Percentiles rank a stretch among this genome's conserved stretches.
phyloP scores from a whole-genome alignment of 140 eudicot genomes.

The Bidens hawaiensis region DNA sequence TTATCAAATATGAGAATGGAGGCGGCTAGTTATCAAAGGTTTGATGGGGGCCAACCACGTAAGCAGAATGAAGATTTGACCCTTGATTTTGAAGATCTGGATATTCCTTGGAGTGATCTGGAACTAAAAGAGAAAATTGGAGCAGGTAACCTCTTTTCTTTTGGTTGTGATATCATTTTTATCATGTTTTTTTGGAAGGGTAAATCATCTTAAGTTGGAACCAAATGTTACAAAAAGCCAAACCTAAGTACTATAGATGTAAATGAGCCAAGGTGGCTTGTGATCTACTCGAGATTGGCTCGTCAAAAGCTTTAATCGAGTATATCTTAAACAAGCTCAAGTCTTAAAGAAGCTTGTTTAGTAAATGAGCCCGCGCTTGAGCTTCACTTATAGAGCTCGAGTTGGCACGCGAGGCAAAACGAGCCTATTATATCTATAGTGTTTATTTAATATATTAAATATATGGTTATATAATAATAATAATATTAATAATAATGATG shows the following conservation, averaged over 20 bases:
- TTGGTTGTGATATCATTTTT: not conserved
- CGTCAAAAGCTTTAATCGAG: too few species aligned
- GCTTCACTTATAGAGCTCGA: too few species aligned
- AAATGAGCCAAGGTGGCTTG: too few species aligned
- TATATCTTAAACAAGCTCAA: too few species aligned
- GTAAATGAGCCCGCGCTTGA: too few species aligned
- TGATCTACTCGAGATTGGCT: too few species aligned
- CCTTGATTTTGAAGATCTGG: constrained; percentile 38
- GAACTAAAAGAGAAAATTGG: constrained; percentile 46
- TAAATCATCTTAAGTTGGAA: not conserved
- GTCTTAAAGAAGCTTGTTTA: too few species aligned
- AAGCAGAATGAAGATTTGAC: constrained; percentile 23
- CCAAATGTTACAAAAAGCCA: not conserved
- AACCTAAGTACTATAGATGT: not conserved
- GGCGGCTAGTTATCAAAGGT: constrained; percentile 26
- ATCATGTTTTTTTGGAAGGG: not conserved
- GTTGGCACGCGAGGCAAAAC: too few species aligned
- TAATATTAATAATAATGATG: too few species aligned
- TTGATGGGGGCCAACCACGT: constrained; percentile 20
- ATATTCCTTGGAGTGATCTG: constrained; percentile 48
- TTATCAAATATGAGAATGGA: constrained; percentile 31
- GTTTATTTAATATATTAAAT: too few species aligned
- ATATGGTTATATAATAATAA: too few species aligned
- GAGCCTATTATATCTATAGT: too few species aligned
- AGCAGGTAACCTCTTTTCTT: constrained; percentile 23